phyloP scores from a whole-genome alignment of 306 rosid species.

The Dalbergia oliveri region DNA sequence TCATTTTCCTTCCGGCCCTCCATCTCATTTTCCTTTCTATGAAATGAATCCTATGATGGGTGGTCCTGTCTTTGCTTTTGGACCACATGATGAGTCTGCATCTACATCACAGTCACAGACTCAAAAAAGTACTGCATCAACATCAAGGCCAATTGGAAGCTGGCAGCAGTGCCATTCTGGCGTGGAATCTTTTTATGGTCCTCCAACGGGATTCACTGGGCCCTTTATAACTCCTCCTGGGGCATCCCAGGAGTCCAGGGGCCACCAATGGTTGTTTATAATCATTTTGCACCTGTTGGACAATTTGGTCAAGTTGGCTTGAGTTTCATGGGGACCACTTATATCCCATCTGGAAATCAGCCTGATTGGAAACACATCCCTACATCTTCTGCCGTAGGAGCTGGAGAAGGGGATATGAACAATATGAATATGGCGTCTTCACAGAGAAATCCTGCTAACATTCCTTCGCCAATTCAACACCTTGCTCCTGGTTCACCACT shows the following conservation, averaged over 20 bases:
- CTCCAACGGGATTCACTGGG: slow-evolving; percentile 90
- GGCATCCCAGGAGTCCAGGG: slow-evolving; percentile 97
- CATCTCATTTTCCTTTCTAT: slow-evolving; percentile 88
- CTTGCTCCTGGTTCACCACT: slow-evolving; percentile 98
- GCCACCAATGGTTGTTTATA: slow-evolving; percentile 96
- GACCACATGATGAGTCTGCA: slow-evolving; percentile 86
- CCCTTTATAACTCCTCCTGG: slow-evolving; percentile 90
- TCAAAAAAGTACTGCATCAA: slow-evolving; percentile 66
- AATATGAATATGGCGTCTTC: slow-evolving; percentile 72
- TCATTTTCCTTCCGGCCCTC: slow-evolving; percentile 83
- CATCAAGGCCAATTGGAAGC: slow-evolving; percentile 73
- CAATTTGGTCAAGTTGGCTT: slow-evolving; percentile 97
- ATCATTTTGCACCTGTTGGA: slow-evolving; percentile 97
- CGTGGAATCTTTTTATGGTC: slow-evolving; percentile 92
- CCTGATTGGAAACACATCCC: slow-evolving; percentile 97
- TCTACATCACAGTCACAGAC: slow-evolving; percentile 71
- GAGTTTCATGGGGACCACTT: slow-evolving; percentile 98
- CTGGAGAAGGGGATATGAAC: slow-evolving; percentile 76
- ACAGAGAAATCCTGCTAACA: slow-evolving; percentile 72
- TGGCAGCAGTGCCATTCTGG: slow-evolving; percentile 98
- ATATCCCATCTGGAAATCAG: slow-evolving; percentile 95
- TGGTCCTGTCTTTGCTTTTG: slow-evolving; percentile 89
- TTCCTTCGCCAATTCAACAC: slow-evolving; percentile 84
- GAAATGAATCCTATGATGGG: slow-evolving; percentile 98
- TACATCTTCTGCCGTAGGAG: slow-evolving; percentile 65